These are phyloP conservation scores for Knufia petricola DNA, from an alignment of 2,329 filamentous ascomycete genomes.

Conservation along the genomic window DNA sequence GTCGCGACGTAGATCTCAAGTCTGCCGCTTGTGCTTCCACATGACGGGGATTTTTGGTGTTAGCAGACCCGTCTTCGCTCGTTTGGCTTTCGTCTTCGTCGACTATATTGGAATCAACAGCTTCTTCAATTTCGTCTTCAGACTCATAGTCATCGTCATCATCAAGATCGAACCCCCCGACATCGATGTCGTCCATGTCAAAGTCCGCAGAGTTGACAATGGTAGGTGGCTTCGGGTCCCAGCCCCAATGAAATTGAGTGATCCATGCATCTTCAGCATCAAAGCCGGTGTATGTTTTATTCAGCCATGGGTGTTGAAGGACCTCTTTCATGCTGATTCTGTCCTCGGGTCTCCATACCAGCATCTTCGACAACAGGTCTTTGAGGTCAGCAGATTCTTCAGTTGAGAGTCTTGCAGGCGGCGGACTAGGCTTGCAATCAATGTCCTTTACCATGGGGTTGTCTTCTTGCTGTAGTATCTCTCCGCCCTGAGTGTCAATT, in stretches of 20 bases:
- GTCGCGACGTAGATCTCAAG: too few species aligned
- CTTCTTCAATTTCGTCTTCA: too few species aligned
- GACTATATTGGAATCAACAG: too few species aligned
- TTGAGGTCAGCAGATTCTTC: background rate
- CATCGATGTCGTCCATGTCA: background rate
- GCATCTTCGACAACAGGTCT: slow-evolving; percentile 9
- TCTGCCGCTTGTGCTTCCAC: too few species aligned
- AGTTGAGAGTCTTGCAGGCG: background rate
- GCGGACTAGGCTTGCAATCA: background rate
- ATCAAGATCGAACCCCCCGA: background rate
- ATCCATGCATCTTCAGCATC: background rate
- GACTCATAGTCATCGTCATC: too few species aligned
- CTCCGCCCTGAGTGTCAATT: background rate
- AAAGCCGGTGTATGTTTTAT: background rate
- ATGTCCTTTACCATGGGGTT: background rate
- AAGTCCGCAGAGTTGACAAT: background rate
- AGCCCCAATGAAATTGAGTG: background rate
- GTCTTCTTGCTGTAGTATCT: background rate
- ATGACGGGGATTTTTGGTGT: too few species aligned
- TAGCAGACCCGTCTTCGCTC: too few species aligned
- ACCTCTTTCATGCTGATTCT: background rate
- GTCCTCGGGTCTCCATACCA: background rate
- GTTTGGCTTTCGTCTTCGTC: too few species aligned
- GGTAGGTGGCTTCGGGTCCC: background rate
- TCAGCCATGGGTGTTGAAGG: background rate